phyloP scores from a whole-genome alignment of 805 yeast species.

The Saccharomycopsis sp. region DNA sequence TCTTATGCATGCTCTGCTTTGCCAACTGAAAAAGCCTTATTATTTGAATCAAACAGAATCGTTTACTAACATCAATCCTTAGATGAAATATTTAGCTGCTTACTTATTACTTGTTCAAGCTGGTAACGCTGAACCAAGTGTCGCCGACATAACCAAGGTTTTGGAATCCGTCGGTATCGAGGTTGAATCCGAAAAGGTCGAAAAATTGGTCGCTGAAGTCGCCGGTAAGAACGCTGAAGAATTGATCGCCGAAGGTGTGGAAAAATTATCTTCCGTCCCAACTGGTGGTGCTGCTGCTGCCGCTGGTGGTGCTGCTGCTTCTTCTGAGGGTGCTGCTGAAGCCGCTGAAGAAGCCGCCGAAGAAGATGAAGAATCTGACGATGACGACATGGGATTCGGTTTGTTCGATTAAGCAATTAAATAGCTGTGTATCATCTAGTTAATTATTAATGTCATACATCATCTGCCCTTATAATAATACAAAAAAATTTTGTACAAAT shows the following conservation, averaged over 20 bases:
- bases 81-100: conserved; percentile 90
- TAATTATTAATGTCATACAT: background rate
- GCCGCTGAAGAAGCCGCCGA: conserved; percentile 53
- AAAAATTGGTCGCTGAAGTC: conserved; percentile 63
- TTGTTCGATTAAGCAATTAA: conserved; percentile 46
- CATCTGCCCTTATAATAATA: background rate
- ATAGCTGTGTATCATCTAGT: background rate
- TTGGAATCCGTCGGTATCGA: conserved; percentile 74
- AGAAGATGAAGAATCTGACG: conserved; percentile 44
- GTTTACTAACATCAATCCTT: conserved; percentile 19
- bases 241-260: conserved; percentile 73
- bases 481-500: background rate
- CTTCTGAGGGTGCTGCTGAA: conserved; percentile 47
- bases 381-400: conserved; percentile 77
- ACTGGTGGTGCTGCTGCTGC: conserved; percentile 74
- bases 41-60: no score
- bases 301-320: conserved; percentile 48
- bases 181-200: conserved; percentile 70
- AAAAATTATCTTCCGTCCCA: conserved; percentile 77
- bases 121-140: conserved; percentile 79
- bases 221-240: conserved; percentile 72
- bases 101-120: conserved; percentile 84
- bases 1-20: no score
- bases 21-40: no score
- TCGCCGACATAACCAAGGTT: conserved; percentile 65